Evolutionary conservation across 148 eudicot genomes (phyloP).

Genomic region (Fagopyrum homotropicum): DNA sequence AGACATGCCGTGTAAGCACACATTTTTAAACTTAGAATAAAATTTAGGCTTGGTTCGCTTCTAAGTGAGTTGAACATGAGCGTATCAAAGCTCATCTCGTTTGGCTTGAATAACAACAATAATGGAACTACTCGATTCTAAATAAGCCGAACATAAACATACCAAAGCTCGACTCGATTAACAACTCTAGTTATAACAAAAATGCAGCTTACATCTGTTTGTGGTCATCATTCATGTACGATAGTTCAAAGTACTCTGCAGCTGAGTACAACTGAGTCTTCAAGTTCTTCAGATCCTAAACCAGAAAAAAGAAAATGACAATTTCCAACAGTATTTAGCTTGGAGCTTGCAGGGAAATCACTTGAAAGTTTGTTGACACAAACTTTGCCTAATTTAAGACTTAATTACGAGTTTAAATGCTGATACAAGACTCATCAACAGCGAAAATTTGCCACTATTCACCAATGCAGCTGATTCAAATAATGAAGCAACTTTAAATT

Average conservation of each 20-base stretch:
- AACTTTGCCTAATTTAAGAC: not conserved
- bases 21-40: no score
- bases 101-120: no score
- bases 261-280: constrained; percentile 82
- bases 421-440: no score
- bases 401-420: not conserved
- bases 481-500: not conserved
- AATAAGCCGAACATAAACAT: no score
- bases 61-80: no score
- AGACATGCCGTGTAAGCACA: no score
- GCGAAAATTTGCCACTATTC: no score
- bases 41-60: no score
- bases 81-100: no score
- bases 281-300: constrained; percentile 84
- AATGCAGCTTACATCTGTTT: constrained; percentile 57
- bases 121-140: no score
- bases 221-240: constrained; percentile 72
- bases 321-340: not conserved
- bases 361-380: not conserved
- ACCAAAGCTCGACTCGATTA: no score
- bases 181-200: no score
- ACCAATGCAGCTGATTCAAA: not conserved
- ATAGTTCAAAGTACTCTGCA: constrained; percentile 86
- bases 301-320: not conserved
- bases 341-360: not conserved